Base-by-base conservation (phyloP, 2,329 filamentous ascomycete species). In the Ophiostoma sp. region DNA sequence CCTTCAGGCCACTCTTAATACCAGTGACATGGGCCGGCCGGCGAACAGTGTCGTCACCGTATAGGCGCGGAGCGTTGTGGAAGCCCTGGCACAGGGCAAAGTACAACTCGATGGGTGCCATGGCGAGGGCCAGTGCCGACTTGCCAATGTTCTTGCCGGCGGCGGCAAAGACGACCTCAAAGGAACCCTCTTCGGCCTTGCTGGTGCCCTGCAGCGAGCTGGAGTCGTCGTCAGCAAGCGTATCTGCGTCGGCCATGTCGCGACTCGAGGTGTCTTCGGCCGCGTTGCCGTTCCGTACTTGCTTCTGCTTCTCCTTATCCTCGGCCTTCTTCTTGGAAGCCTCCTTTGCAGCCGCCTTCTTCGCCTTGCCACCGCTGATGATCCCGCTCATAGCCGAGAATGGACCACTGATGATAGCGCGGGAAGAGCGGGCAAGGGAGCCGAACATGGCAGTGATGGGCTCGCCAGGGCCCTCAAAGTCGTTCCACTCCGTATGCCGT, bases 401-500 rank as follows among this genome's bases (percentile, higher is more conserved):
- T 0, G 92, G 92, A 3, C 91, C 91, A n/a, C 85, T 83, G 33
- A 90, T 87, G 0, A 90, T 84, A 48, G 88, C 86, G 1, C 87
- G 86, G 2, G 91, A 79, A 0, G 88, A 88, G 2, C 85, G 85
- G n/a, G 88, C 84, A 4, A 93, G 77, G 0, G 90, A 90, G 12
- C 88, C 88, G 45, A 88, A 88, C 3, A 88, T 82, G 2, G 91
- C 92, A 0, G 91, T 92, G 15, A 94, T 83, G 0, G 92, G 92
- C 78, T 93, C 92, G 0, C 91, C 91, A 0, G 91, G 91, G 0
- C 92, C 92, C 76, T 92, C 90, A 77, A 93, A 93, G 77, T 93
- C 91, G 76, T 93, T 92, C 90, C 91, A 94, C 77, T 93, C 91
- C 69, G 87, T 88, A 77, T 92, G 90, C 9, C 92, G 85, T 9